A percentile compares a stretch with the other conserved stretches of the same genome.
These are phyloP conservation scores for Tolypocladium paradoxum DNA, from an alignment of 2,329 filamentous ascomycete species.

Conservation along the genomic window DNA sequence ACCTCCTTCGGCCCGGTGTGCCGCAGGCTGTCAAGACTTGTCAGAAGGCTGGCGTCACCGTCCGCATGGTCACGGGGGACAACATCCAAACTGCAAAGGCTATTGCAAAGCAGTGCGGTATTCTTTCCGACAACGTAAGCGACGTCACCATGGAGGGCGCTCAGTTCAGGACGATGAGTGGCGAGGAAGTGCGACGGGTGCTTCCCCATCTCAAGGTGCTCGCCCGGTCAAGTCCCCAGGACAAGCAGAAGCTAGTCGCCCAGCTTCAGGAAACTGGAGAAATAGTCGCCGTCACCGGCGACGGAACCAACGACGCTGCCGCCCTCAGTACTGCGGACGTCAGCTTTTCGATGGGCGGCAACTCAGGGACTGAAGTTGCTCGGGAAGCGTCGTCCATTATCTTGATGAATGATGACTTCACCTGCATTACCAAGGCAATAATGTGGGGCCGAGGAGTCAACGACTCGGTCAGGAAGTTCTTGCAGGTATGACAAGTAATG, in stretches of 20 bases:
- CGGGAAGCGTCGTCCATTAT: constrained; percentile 59
- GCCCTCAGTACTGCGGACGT: constrained; percentile 56
- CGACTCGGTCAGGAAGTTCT: constrained; percentile 57
- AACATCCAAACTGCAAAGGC: constrained; percentile 44
- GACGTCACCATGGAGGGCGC: neutral
- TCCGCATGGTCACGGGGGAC: constrained; percentile 47
- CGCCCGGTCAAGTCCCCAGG: constrained; percentile 48
- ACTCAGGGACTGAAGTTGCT: constrained; percentile 52
- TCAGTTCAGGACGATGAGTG: neutral
- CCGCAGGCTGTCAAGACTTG: constrained; percentile 54
- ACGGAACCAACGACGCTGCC: constrained; percentile 56
- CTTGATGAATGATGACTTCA: constrained; percentile 56
- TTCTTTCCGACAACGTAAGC: constrained; percentile 14
- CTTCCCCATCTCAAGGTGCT: constrained; percentile 40
- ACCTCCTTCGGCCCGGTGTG: constrained; percentile 50
- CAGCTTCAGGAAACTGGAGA: constrained; percentile 42
- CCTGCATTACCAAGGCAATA: constrained; percentile 54
- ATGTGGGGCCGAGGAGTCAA: constrained; percentile 59
- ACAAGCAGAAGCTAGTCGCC: constrained; percentile 45
- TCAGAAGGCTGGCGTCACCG: constrained; percentile 21
- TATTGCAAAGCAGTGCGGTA: constrained; percentile 43
- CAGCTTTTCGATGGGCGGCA: constrained; percentile 57
- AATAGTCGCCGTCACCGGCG: constrained; percentile 53
- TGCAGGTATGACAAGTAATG: constrained; percentile 32
- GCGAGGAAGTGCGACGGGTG: constrained; percentile 36